Evolutionary conservation across 1,139 yeast genomes (phyloP), one percentile per base, ranked within the genome.

Genomic region (Groenewaldozyma auringiensis): DNA sequence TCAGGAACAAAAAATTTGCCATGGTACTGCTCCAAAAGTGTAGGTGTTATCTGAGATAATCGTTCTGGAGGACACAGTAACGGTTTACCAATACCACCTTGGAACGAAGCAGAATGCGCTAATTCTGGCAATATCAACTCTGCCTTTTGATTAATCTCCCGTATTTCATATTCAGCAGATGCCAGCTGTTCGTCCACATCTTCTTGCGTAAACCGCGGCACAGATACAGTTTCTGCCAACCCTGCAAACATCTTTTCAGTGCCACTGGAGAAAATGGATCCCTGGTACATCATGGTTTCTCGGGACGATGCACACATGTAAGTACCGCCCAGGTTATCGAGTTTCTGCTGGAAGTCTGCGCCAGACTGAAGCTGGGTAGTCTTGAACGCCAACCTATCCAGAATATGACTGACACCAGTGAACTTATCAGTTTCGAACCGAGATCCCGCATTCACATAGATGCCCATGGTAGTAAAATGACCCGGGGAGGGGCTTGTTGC

Each of bases 241-340:
- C 87, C 70, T 40, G 76, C 76, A 55, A 86, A 78, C 95, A 94
- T 88, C 53, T 72, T 70, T 40, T 80, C 94, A n/a, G 83, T 81
- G 60, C 89, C 96, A 45, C 76, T 67, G 62, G 89, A 88, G 71
- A 92, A 92, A 1, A 88, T 95, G 1, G 95, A 82, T 1, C 96
- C 95, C 64, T 92, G 97, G 64, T 92, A 92, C 69, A 92, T 79
- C 70, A 92, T 75, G 3, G 94, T 78, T 62, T 92, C 98, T 60
- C 98, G 74, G 25, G 94, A 86, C 1, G 96, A 86, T 1, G 95
- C 83, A 60, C 96, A 85, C 79, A 87, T 89, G 65, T 84, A 88
- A 64, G 89, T 92, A 11, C 98, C 98, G 38, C 98, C 98, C 46
- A 92, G 67, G 44, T 79, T 72, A 46, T 87, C 88, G 53, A 92